phyloP scores from a whole-genome alignment of 805 yeast genomes.

The Cyberlindnera saturnus region DNA sequence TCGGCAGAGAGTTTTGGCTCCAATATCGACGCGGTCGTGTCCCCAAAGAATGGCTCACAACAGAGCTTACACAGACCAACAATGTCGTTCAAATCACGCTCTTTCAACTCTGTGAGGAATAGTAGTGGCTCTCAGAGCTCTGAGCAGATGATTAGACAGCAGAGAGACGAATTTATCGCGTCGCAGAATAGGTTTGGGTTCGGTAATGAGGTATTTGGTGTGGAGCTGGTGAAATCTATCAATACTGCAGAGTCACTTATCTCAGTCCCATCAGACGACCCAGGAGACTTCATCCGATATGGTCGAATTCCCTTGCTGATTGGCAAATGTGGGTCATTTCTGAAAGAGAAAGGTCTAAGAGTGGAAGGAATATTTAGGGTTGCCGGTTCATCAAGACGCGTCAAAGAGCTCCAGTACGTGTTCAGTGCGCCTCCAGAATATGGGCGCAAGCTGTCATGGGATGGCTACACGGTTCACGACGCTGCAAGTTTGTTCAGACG shows the following conservation, averaged over 20 bases:
- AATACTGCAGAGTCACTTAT: conserved; percentile 73
- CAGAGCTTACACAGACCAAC: conserved; percentile 24
- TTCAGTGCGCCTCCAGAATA: conserved; percentile 87
- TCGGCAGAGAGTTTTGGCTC: conserved; percentile 18
- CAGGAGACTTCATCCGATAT: conserved; percentile 63
- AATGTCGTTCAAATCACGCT: conserved; percentile 30
- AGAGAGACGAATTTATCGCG: conserved; percentile 32
- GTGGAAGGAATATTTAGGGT: conserved; percentile 92
- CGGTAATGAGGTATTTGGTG: conserved; percentile 65
- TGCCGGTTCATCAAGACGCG: conserved; percentile 85
- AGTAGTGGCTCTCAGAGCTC: background rate
- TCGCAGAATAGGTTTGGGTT: conserved; percentile 29
- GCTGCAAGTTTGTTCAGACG: conserved; percentile 89
- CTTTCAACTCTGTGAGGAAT: conserved; percentile 23
- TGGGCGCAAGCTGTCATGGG: conserved; percentile 84
- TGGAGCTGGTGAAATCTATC: conserved; percentile 64
- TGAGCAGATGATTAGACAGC: conserved; percentile 24
- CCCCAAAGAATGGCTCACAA: conserved; percentile 10
- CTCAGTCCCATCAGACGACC: conserved; percentile 49
- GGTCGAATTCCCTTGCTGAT: conserved; percentile 90
- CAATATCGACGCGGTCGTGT: conserved; percentile 13
- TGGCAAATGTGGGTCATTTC: conserved; percentile 88
- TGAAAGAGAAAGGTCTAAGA: conserved; percentile 70
- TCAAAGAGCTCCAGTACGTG: conserved; percentile 75
- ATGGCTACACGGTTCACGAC: conserved; percentile 91